phyloP scores from a whole-genome alignment of 805 yeast species.

The Candida wancherniae region DNA sequence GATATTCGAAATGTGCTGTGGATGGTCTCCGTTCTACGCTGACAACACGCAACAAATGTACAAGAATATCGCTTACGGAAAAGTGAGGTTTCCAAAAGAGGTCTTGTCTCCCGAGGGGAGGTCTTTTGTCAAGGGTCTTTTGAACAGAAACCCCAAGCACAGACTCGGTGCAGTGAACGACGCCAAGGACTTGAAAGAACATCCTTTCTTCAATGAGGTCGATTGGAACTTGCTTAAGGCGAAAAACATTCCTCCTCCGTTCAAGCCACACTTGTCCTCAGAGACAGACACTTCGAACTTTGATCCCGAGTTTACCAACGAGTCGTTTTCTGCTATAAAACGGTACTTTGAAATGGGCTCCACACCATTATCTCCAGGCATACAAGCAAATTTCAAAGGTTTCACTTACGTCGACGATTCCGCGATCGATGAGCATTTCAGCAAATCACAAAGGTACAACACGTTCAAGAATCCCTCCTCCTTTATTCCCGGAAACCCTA shows the following conservation, averaged over 20 bases:
- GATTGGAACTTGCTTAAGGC: constrained; percentile 80
- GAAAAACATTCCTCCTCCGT: constrained; percentile 92
- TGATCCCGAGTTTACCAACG: constrained; percentile 95
- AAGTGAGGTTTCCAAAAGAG: constrained; percentile 95
- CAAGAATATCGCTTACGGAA: constrained; percentile 97
- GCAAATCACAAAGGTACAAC: constrained; percentile 33
- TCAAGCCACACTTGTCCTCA: constrained; percentile 84
- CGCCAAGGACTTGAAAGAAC: constrained; percentile 88
- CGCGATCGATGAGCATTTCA: constrained; percentile 81
- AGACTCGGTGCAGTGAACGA: constrained; percentile 88
- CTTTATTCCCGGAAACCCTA: constrained; percentile 74
- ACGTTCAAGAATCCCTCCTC: constrained; percentile 54
- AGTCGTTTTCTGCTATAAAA: constrained; percentile 76
- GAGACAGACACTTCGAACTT: constrained; percentile 96
- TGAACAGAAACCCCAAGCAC: constrained; percentile 94
- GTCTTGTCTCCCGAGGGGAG: constrained; percentile 90
- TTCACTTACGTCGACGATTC: constrained; percentile 95
- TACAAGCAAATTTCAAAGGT: constrained; percentile 95
- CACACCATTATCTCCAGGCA: constrained; percentile 89
- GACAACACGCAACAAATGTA: constrained; percentile 98
- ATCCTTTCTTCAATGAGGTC: constrained; percentile 85
- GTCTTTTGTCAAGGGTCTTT: constrained; percentile 88
- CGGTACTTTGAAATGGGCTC: constrained; percentile 59
- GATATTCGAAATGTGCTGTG: constrained; percentile 98
- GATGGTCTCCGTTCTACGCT: constrained; percentile 98